These are phyloP conservation scores for Russula emetica DNA, from an alignment of 768 basidiomycete genomes.

Conservation along the genomic window DNA sequence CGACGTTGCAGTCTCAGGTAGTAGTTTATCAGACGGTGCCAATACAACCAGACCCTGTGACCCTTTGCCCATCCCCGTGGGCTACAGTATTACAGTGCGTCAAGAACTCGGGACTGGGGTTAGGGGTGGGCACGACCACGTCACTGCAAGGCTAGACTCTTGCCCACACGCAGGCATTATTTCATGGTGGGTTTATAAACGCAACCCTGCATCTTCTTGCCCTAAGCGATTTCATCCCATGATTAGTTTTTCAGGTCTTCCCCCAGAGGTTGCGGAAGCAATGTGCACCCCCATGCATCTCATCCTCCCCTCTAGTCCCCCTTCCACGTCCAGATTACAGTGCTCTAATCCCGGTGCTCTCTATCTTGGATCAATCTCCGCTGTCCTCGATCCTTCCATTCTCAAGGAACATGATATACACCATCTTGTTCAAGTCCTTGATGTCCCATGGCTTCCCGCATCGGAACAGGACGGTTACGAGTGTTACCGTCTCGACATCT, in stretches of 20 bases:
- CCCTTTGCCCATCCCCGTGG: not conserved
- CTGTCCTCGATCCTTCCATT: slow-evolving; percentile 51
- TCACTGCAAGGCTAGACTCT: slow-evolving; percentile 22
- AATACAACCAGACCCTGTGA: not conserved
- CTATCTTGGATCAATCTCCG: slow-evolving; percentile 64
- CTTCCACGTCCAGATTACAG: slow-evolving; percentile 29
- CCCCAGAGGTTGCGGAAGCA: slow-evolving; percentile 73
- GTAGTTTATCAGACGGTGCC: not conserved
- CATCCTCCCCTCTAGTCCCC: slow-evolving; percentile 43
- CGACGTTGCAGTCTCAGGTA: not conserved
- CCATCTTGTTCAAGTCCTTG: slow-evolving; percentile 63
- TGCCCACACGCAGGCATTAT: not conserved
- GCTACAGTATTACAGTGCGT: too few relatives aligned
- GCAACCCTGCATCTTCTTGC: not conserved
- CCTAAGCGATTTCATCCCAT: slow-evolving; percentile 37
- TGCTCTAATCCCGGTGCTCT: slow-evolving; percentile 45
- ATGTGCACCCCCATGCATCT: slow-evolving; percentile 86
- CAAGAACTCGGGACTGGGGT: slow-evolving; percentile 13
- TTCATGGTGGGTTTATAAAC: slow-evolving; percentile 21
- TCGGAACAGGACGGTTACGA: slow-evolving; percentile 37
- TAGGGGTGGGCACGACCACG: slow-evolving; percentile 18
- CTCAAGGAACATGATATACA: slow-evolving; percentile 49
- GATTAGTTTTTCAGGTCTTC: slow-evolving; percentile 75
- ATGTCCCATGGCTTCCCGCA: slow-evolving; percentile 57
- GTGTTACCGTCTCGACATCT: slow-evolving; percentile 63